These are phyloP conservation scores for Paraconiothyrium brasiliense DNA, from an alignment of 2,329 filamentous ascomycete genomes.

Conservation along the genomic window DNA sequence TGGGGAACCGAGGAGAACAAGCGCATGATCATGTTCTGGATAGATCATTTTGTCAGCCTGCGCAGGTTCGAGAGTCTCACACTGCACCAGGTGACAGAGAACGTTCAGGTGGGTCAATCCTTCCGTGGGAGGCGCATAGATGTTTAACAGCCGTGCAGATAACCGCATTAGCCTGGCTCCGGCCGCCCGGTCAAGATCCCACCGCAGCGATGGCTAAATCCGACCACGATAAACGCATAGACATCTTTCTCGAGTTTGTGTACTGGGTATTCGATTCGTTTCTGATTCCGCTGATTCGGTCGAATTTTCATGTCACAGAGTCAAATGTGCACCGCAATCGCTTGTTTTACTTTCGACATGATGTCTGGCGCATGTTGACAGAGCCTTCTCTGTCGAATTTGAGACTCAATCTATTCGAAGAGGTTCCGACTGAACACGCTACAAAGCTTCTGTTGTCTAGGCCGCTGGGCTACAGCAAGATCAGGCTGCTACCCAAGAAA, in stretches of 20 bases:
- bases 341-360: constrained; percentile 93
- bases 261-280: constrained; percentile 96
- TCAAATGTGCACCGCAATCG: constrained; percentile 81
- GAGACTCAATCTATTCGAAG: constrained; percentile 79
- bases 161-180: constrained; percentile 76
- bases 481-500: constrained; percentile 85
- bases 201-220: constrained; percentile 70
- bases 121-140: constrained; percentile 5
- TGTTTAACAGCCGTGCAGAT: constrained; percentile 61
- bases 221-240: constrained; percentile 77
- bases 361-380: constrained; percentile 82
- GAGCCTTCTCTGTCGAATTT: constrained; percentile 75
- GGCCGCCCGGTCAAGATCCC: constrained; percentile 57
- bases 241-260: constrained; percentile 84
- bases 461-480: constrained; percentile 76
- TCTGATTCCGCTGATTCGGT: constrained; percentile 83
- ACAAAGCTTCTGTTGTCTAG: constrained; percentile 68
- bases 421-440: constrained; percentile 69
- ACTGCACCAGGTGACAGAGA: constrained; percentile 79
- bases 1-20: constrained; percentile 78
- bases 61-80: constrained; percentile 83
- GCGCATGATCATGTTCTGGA: constrained; percentile 66
- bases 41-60: constrained; percentile 81
- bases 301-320: constrained; percentile 95
- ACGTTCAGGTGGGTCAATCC: constrained; percentile 69